Base-by-base conservation (phyloP, 2,329 filamentous ascomycete species). In the Claviceps africana region DNA sequence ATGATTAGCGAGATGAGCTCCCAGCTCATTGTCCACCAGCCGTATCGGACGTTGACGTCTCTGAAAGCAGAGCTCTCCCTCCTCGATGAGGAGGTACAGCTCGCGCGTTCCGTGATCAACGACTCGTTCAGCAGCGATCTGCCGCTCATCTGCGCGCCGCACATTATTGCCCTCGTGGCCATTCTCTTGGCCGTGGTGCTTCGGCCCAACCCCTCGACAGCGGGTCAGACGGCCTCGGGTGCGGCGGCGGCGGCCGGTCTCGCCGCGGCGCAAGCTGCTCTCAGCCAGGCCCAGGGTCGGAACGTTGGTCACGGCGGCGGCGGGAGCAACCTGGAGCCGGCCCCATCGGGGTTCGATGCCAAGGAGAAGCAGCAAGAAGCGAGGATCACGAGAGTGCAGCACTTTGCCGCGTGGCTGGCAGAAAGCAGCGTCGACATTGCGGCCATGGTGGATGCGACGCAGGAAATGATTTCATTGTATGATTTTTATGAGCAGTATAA, bases 51-150 rank as follows among this genome's bases (percentile, higher is more conserved):
- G 42, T 73, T 96, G 31, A 78, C 78, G 4, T 81, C 83, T 44
- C 73, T 95, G 44, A 82, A 87, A 57, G 71, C 73, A 50, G 79
- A 86, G 54, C 77, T 95, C 54, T 72, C 74, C 47, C 73, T 96
- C 44, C 80, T 79, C n/a, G 78, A 81, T 53, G 90, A 95, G 56
- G 90, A 96, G 63, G 75, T 81, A 30, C 77, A 81, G 46, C 75
- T 94, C 33, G 86, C 88, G 31, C 86, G 85, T 73, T 86, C 82
- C 1, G 81, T 95, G 55, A 83, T 95, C 64, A 96, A 95, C 68
- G 90, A 96, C 65, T 86, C 88, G 65, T 95, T 88, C 70, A 83
- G 94, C 68, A 95, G 90, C 8, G 90, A 96, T 64, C 74, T 95
- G n/a, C 87, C 88, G 1, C 74, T 96, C 15, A 75, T 94, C 0